phyloP scores from a whole-genome alignment of 148 eudicot genomes.

The Vaccinium vitisidaea region DNA sequence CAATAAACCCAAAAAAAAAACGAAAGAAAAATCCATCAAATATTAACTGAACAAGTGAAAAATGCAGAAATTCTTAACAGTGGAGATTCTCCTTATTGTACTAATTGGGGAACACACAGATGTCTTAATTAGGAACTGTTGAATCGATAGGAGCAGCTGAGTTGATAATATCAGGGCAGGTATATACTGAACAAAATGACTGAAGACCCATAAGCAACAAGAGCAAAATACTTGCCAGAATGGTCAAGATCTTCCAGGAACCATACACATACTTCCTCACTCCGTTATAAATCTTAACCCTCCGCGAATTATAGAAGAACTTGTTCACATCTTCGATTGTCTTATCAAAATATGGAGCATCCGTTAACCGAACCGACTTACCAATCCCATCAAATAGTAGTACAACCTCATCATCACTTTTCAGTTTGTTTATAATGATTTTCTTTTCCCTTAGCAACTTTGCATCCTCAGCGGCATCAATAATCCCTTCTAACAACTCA shows the following conservation, averaged over 20 bases:
- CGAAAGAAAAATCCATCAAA: background rate
- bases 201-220: slow-evolving; percentile 30
- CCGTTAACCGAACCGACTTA: slow-evolving; percentile 27
- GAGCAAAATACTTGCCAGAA: slow-evolving; percentile 27
- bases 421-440: slow-evolving; percentile 27
- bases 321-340: slow-evolving; percentile 33
- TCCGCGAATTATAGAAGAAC: slow-evolving; percentile 20
- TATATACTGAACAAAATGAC: slow-evolving; percentile 36
- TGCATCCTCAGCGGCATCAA: slow-evolving; percentile 35
- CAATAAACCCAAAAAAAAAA: background rate
- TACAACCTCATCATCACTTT: slow-evolving; percentile 30
- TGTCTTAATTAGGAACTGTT: background rate
- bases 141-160: background rate
- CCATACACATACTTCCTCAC: slow-evolving; percentile 21
- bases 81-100: background rate
- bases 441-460: slow-evolving; percentile 29
- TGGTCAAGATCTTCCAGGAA: slow-evolving; percentile 29
- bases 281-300: slow-evolving; percentile 12
- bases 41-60: background rate
- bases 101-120: background rate
- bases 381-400: slow-evolving; percentile 50
- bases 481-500: slow-evolving; percentile 46
- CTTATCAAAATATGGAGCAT: slow-evolving; percentile 26
- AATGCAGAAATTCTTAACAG: background rate
- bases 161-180: slow-evolving; percentile 19